A percentile compares a stretch with the other conserved stretches of the same genome.
These are phyloP conservation scores for Paecilomyces dactylethromorphus DNA, from an alignment of 2,329 filamentous ascomycete species.

Conservation along the genomic window DNA sequence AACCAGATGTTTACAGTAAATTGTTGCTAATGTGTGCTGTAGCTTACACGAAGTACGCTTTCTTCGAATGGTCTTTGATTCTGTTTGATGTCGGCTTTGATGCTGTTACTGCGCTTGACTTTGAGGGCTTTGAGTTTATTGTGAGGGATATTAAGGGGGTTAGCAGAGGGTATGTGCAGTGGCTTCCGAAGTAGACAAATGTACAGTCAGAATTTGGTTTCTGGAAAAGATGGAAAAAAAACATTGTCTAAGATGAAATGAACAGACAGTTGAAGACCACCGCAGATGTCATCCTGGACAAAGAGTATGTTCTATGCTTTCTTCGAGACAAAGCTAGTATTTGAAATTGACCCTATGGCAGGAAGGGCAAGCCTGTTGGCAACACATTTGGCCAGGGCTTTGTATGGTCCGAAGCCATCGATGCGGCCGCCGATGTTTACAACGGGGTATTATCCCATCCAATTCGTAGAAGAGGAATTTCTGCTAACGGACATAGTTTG, in stretches of 20 bases:
- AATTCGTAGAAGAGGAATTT: conserved; percentile 7
- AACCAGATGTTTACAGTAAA: neutral
- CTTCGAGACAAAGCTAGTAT: conserved; percentile 14
- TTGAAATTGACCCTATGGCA: conserved; percentile 33
- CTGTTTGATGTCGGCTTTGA: conserved; percentile 95
- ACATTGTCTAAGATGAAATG: conserved; percentile 26
- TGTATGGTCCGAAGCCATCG: conserved; percentile 66
- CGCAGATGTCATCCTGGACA: conserved; percentile 53
- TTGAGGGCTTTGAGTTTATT: conserved; percentile 78
- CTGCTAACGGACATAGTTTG: conserved; percentile 54
- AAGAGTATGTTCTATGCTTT: conserved; percentile 56
- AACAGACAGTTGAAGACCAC: conserved; percentile 45
- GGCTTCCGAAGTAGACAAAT: conserved; percentile 81
- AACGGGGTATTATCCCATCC: conserved; percentile 60
- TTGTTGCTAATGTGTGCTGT: neutral
- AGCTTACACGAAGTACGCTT: conserved; percentile 97
- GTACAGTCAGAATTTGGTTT: conserved; percentile 40
- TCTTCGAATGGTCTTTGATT: conserved; percentile 96
- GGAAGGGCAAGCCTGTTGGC: conserved; percentile 67
- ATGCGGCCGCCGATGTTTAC: conserved; percentile 83
- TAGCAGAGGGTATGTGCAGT: conserved; percentile 97
- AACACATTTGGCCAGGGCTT: conserved; percentile 67
- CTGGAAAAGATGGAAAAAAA: conserved; percentile 24
- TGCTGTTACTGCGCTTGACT: conserved; percentile 88
- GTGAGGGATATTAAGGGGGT: conserved; percentile 82